A percentile compares a stretch with the other conserved stretches of the same genome.
phyloP scores from a whole-genome alignment of 768 basidiomycete species.

The Exidia glandulosa region DNA sequence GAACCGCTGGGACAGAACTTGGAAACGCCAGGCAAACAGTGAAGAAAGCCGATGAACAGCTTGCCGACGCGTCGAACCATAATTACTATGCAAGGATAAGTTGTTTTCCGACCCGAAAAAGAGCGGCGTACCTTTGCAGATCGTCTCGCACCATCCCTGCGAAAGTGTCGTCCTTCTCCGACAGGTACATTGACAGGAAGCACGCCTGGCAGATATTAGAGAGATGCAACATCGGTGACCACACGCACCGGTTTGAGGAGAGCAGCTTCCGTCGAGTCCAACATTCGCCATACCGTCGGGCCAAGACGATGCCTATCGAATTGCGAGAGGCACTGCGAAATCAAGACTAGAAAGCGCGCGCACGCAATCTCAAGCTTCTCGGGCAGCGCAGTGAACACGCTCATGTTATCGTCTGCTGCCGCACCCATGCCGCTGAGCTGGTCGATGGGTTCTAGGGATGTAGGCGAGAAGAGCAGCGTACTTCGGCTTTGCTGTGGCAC shows the following conservation, averaged over 20 bases:
- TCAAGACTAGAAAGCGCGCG: constrained; percentile 50
- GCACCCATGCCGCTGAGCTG: background rate
- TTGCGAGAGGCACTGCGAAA: constrained; percentile 41
- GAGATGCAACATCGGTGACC: constrained; percentile 6
- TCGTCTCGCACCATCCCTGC: constrained; percentile 41
- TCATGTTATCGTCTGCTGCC: constrained; percentile 16
- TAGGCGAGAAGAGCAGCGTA: background rate
- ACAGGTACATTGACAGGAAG: constrained; percentile 63
- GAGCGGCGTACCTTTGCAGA: constrained; percentile 34
- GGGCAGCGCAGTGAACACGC: constrained; percentile 27
- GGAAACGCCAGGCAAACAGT: constrained; percentile 58
- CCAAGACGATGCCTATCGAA: constrained; percentile 43
- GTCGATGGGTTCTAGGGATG: background rate
- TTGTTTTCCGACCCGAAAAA: background rate
- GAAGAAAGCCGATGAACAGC: constrained; percentile 46
- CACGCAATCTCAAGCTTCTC: constrained; percentile 35
- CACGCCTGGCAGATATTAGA: constrained; percentile 25
- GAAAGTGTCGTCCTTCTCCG: constrained; percentile 46
- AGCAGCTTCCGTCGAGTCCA: constrained; percentile 27
- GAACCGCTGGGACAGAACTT: constrained; percentile 51
- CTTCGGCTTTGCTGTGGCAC: background rate
- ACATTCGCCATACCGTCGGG: constrained; percentile 47
- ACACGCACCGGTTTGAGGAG: constrained; percentile 39
- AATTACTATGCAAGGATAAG: constrained; percentile 26
- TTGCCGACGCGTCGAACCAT: constrained; percentile 34